Base-by-base conservation (phyloP, 306 rosid genomes). In the Fragaria nilgerrensis region DNA sequence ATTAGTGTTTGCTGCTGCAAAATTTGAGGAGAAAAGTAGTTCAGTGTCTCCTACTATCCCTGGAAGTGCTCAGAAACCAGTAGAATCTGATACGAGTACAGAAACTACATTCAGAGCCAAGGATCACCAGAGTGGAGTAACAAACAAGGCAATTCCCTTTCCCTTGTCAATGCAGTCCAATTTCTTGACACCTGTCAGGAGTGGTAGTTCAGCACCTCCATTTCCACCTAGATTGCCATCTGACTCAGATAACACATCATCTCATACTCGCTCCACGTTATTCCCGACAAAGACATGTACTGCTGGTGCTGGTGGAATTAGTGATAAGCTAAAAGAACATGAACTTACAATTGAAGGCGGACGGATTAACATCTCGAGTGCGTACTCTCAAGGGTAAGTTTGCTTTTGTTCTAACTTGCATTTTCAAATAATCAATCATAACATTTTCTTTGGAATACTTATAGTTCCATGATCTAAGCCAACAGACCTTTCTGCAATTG, bases 311-410 rank as follows among this genome's bases (percentile, higher is more conserved):
- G 79, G 83, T 69, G 74, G 85, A 53, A 67, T 87, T 56, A 81
- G 67, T 85, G 97, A 90, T 84, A 88, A 86, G 86, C 86, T 85
- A 65, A 95, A 92, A 87, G 91, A 88, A 85, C 92, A 93, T 53
- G 97, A 91, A 37, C 86, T 88, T 74, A 81, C 89, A 14, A 84
- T 91, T 81, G 98, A 96, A 86, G 96, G 92, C 27, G 98, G 97
- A 58, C 89, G 94, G 68, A 87, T 91, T 83, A 91, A 90, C 93
- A 84, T 96, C 83, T 92, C 99, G 36, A 96, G 93, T 27, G 94
- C 80, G 59, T 96, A 89, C 84, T 96, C 99, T 71, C 89, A 92
- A 85, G 93, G 98, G 99, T 91, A 81, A 88, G 99, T 34, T 72
- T 79, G 37, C 71, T 63, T 74, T 20, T 44, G 81, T 43, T 72